These are phyloP conservation scores for Chrysosphaeria jannelii DNA, from an alignment of 2,329 filamentous ascomycete species.

Conservation along the genomic window DNA sequence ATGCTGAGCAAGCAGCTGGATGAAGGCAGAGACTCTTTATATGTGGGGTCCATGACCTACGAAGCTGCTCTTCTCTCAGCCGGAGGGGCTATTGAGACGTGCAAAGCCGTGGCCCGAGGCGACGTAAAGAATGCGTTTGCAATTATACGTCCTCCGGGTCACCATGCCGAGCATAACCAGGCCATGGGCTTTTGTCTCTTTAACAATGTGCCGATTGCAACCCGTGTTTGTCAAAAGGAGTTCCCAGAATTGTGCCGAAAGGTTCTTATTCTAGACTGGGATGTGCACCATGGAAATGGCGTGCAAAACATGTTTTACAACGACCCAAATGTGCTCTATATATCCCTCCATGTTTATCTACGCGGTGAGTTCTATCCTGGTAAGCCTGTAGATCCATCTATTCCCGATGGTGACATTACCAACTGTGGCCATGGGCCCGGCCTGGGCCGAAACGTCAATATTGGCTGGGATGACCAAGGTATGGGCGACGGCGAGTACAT, in stretches of 20 bases:
- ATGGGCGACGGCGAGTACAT: constrained; percentile 97
- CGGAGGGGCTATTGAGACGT: constrained; percentile 85
- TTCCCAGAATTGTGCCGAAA: constrained; percentile 62
- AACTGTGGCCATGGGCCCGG: constrained; percentile 25
- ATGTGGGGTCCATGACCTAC: constrained; percentile 58
- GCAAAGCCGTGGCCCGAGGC: constrained; percentile 59
- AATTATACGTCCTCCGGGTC: constrained; percentile 77
- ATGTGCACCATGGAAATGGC: constrained; percentile 58
- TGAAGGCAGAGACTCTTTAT: constrained; percentile 42
- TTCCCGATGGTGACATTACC: constrained; percentile 28
- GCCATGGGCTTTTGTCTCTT: constrained; percentile 93
- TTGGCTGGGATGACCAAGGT: constrained; percentile 34
- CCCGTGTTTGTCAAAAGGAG: constrained; percentile 58
- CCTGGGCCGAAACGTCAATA: constrained; percentile 32
- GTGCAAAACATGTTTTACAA: constrained; percentile 91
- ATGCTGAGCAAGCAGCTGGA: constrained; percentile 29
- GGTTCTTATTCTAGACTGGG: constrained; percentile 82
- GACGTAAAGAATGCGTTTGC: constrained; percentile 85
- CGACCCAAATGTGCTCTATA: constrained; percentile 82
- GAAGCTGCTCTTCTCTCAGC: constrained; percentile 58
- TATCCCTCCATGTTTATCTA: constrained; percentile 73
- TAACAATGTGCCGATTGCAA: constrained; percentile 86
- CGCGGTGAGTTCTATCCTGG: constrained; percentile 67
- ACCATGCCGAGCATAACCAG: constrained; percentile 66
- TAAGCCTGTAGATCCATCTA: constrained; percentile 22